Conservation (phyloP, 257 asterid genomes). For the Mitragyna speciosa region DNA sequence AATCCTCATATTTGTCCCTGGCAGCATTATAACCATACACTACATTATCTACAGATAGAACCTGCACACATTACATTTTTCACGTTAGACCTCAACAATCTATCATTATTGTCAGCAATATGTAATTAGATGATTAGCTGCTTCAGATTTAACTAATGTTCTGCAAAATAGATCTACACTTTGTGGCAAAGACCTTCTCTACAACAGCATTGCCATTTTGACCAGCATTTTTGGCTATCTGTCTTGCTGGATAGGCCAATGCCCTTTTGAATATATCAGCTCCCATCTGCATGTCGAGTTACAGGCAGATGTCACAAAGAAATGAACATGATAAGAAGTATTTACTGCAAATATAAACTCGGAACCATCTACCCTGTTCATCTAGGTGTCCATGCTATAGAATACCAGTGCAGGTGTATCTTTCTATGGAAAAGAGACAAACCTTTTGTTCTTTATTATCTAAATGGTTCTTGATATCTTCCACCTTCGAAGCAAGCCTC, state of each 20-base stretch:
- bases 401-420: not conserved
- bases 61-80: slow-evolving; percentile 34
- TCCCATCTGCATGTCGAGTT: slow-evolving; percentile 54
- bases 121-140: not conserved
- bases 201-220: slow-evolving; percentile 62
- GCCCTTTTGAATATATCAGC: slow-evolving; percentile 78
- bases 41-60: slow-evolving; percentile 54
- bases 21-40: slow-evolving; percentile 85
- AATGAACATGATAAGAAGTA: not conserved
- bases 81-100: not conserved
- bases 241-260: slow-evolving; percentile 69
- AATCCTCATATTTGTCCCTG: slow-evolving; percentile 65
- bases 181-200: slow-evolving; percentile 47
- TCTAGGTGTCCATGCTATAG: not conserved
- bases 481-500: slow-evolving; percentile 66
- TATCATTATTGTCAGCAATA: not conserved
- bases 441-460: slow-evolving; percentile 86
- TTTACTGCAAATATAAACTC: not conserved
- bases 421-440: not conserved
- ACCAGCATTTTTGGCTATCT: slow-evolving; percentile 85
- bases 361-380: not conserved
- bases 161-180: not conserved
- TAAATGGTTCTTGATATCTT: slow-evolving; percentile 42
- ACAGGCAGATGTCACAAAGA: not conserved
- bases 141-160: not conserved